phyloP scores from a whole-genome alignment of 805 yeast species.

The Schwanniomyces pseudopolymorphus region DNA sequence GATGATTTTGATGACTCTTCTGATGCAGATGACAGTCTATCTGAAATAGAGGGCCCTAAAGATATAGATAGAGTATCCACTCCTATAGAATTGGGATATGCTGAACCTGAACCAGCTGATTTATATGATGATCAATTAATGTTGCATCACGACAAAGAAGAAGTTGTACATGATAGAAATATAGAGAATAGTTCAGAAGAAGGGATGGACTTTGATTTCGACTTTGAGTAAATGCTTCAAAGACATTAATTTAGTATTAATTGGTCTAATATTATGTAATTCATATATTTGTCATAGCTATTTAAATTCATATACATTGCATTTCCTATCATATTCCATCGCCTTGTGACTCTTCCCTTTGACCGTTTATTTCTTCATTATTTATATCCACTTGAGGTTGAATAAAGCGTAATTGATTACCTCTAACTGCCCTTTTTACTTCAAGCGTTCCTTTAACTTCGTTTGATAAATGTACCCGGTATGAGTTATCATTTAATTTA shows the following conservation, averaged over 20 bases:
- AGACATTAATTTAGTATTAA: slow-evolving; percentile 1
- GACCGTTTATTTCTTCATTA: neutral
- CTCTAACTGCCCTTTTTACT: slow-evolving; percentile 4
- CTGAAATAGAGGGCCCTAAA: neutral
- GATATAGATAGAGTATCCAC: neutral
- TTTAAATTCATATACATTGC: neutral
- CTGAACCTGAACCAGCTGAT: neutral
- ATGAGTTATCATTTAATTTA: slow-evolving; percentile 7
- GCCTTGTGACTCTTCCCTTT: neutral
- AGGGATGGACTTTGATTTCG: slow-evolving; percentile 7
- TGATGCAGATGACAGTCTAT: slow-evolving; percentile 1
- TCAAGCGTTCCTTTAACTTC: slow-evolving; percentile 14
- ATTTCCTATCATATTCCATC: neutral
- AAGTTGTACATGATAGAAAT: neutral
- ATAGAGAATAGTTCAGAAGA: neutral
- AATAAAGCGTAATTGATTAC: neutral
- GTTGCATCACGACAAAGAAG: neutral
- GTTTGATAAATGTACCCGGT: slow-evolving; percentile 18
- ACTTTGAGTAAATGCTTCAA: slow-evolving; percentile 6
- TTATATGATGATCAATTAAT: neutral
- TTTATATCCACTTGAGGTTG: slow-evolving; percentile 5
- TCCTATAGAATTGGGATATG: neutral
- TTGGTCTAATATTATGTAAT: neutral
- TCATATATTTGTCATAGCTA: neutral
- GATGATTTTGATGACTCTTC: neutral